These are phyloP conservation scores for Protostelium mycophagum DNA, from an alignment of 78 protist genomes.

Conservation along the genomic window DNA sequence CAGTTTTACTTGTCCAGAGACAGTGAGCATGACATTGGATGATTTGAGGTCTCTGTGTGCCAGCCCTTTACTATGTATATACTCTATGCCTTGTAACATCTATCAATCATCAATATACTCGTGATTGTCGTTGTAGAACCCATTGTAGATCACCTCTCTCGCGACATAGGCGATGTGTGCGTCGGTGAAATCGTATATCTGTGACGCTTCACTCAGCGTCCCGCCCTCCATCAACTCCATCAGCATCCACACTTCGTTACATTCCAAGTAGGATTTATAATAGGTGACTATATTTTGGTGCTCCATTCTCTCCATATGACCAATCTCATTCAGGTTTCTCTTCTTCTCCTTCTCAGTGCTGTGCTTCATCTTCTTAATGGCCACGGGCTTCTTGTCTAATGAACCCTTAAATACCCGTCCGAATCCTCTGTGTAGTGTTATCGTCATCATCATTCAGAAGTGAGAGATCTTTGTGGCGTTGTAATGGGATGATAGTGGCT, in stretches of 20 bases:
- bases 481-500: too few relatives aligned
- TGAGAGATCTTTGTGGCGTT: too few relatives aligned
- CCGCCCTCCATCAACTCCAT: conserved; percentile 73
- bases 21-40: conserved; percentile 62
- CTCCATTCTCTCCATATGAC: conserved; percentile 34
- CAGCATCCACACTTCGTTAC: conserved; percentile 52
- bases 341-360: conserved; percentile 42
- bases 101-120: conserved; percentile 40
- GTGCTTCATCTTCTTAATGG: conserved; percentile 61
- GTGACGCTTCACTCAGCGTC: conserved; percentile 46
- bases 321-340: conserved; percentile 64
- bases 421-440: conserved; percentile 34
- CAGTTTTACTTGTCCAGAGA: conserved; percentile 59
- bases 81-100: conserved; percentile 50
- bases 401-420: conserved; percentile 36
- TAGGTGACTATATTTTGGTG: conserved; percentile 53
- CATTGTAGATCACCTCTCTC: conserved; percentile 9
- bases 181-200: conserved; percentile 44
- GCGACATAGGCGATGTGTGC: conserved; percentile 56
- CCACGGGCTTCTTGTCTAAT: conserved; percentile 51
- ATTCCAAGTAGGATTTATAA: conserved; percentile 28
- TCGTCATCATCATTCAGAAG: too few relatives aligned
- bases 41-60: conserved; percentile 65
- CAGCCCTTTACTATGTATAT: conserved; percentile 27
- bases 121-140: too few relatives aligned